Evolutionary conservation across 2,329 filamentous ascomycete genomes (phyloP), one percentile per base, ranked within the genome.

Genomic region (Cytospora piceae): DNA sequence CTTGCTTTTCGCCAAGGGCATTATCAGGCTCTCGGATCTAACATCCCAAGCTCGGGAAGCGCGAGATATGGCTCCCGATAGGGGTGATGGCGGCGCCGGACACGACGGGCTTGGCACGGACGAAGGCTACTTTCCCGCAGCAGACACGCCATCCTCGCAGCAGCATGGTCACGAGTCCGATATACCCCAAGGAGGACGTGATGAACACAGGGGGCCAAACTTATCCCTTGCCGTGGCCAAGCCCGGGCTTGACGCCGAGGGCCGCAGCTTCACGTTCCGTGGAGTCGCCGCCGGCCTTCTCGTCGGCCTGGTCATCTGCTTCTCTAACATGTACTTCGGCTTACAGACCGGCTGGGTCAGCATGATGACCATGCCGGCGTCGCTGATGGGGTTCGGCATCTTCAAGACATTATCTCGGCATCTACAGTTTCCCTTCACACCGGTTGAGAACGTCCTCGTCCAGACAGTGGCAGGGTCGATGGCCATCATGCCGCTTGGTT

Each of bases 291-390:
- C 92, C 32, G 95, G 95, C 20, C 82, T 96, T 7, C 80, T 86
- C 4, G 95, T 99, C 69, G 95, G 95, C 51, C 87, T 95, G 5
- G 82, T 98, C 63, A 97, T 98, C 73, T 95, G 92, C 74, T 97
- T 97, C 76, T 96, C 92, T 61, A 99, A 99, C 75, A 97, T 96
- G 82, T 99, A 98, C 77, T 99, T 99, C 76, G 95, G 95, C n/a
- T 82, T 99, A 37, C 95, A 98, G 63, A 77, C 74, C 3, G 76
- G 76, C 24, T 78, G 76, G 71, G 81, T 87, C 53, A 87, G 89
- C 73, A 92, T 92, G 71, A 98, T 99, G 95, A 92, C 93, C 20
- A 97, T 99, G 93, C 95, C 95, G 0, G 92, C 93, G 1, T 95
- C 93, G 27, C 81, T 99, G 67, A 92, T 99, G 74, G 94, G 95